Percentiles rank a stretch among this genome's conserved stretches.
phyloP scores from a whole-genome alignment of 129 eudicot genomes.

The Tagetes erecta region DNA sequence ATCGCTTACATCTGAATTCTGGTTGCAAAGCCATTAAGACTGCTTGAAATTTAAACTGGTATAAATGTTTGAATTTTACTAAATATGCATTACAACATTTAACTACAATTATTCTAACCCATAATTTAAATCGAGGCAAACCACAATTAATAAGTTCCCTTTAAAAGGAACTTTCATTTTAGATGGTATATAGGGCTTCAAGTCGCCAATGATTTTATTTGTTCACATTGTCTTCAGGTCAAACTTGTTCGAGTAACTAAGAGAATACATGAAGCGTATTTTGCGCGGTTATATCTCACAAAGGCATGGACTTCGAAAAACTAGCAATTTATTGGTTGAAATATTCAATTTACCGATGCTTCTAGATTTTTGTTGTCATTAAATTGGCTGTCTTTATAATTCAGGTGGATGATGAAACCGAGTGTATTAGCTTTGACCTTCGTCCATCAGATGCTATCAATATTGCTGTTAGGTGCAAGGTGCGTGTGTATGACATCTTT shows the following conservation, averaged over 20 bases:
- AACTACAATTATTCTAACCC: neutral
- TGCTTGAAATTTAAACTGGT: neutral
- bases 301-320: slow-evolving; percentile 50
- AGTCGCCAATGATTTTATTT: neutral
- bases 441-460: slow-evolving; percentile 96
- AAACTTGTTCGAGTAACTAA: slow-evolving; percentile 92
- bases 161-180: neutral
- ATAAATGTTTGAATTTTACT: neutral
- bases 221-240: slow-evolving; percentile 49
- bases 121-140: neutral
- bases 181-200: neutral
- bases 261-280: slow-evolving; percentile 85
- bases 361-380: slow-evolving; percentile 1
- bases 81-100: neutral
- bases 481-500: slow-evolving; percentile 35
- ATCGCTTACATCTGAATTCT: neutral
- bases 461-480: slow-evolving; percentile 97
- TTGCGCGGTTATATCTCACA: slow-evolving; percentile 73
- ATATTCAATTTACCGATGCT: slow-evolving; percentile 2
- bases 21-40: neutral
- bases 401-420: slow-evolving; percentile 78
- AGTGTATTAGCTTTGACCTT: slow-evolving; percentile 63
- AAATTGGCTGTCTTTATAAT: slow-evolving; percentile 26
- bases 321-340: slow-evolving; percentile 9
- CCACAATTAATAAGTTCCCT: neutral